Base-by-base conservation (phyloP, 805 yeast genomes). In the Lachancea quebecensis region DNA sequence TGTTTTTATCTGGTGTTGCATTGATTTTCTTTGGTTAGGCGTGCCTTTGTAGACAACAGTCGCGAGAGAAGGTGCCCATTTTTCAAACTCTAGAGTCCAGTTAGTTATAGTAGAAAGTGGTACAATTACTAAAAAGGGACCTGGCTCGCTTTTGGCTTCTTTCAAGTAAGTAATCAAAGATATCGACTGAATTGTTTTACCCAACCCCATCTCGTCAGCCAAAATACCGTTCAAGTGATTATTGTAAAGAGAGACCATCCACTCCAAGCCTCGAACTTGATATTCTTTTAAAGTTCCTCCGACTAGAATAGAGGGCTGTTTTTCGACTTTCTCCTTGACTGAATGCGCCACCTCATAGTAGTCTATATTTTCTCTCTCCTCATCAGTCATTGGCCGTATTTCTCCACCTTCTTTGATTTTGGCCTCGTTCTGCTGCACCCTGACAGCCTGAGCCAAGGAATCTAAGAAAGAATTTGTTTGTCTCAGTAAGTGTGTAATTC, bases 181-280 rank as follows among this genome's bases (percentile, higher is more conserved):
- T 46, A 85, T 81, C n/a, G 90, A 78, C 63, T 85, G 95, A 76
- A 57, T 72, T 66, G 99, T 93, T 64, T 93, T 93, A 65, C 99
- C 99, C 50, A 93, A 73, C 51, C 99, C 99, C 99, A 93, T 93
- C 67, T 93, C 99, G 71, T 93, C 99, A 1, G 99, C 99, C 47
- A 93, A 69, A 53, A 93, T 93, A 72, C 99, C 99, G 62, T 93
- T 93, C 58, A 93, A 74, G 64, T 88, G 95, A 67, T 93, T 93
- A 63, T 93, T 93, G 70, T 77, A 93, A 48, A 93, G 69, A 0
- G 99, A 93, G 2, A 93, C 95, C 99, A 93, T 93, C 99, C 99
- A 93, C 62, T 93, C 96, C 46, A 93, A 72, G 60, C 99, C 99
- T 62, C 85, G 85, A 40, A 93, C 30, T 68, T 93, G 95, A 62